Conservation (phyloP, 371 early-diverging fungal genomes). For the Mucor piriformis region DNA sequence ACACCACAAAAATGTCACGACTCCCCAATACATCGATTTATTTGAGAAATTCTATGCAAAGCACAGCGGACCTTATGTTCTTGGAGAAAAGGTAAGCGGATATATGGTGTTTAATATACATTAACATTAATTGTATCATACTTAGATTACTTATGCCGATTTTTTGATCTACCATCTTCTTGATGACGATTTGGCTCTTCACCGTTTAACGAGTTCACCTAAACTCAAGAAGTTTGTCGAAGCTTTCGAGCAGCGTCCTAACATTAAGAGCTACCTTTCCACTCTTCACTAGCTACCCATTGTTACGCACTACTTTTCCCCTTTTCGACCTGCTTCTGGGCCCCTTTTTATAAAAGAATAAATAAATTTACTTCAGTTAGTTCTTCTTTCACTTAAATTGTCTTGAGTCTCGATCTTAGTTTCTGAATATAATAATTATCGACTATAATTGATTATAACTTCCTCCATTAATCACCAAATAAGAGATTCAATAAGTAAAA, state of each 20-base stretch:
- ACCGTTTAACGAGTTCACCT: slow-evolving; percentile 17
- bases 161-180: slow-evolving; percentile 31
- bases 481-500: too few relatives aligned
- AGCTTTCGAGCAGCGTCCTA: slow-evolving; percentile 26
- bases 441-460: too few relatives aligned
- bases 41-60: slow-evolving; percentile 23
- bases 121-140: neutral
- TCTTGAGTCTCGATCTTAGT: too few relatives aligned
- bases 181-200: slow-evolving; percentile 12
- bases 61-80: slow-evolving; percentile 26
- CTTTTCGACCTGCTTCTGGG: too few relatives aligned
- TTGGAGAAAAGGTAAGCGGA: slow-evolving; percentile 22
- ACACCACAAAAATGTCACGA: neutral
- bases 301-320: too few relatives aligned
- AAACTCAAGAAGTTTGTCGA: slow-evolving; percentile 26
- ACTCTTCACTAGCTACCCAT: too few relatives aligned
- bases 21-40: slow-evolving; percentile 7
- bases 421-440: too few relatives aligned
- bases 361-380: too few relatives aligned
- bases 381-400: too few relatives aligned
- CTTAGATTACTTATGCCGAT: slow-evolving; percentile 29
- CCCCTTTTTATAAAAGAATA: too few relatives aligned
- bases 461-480: too few relatives aligned
- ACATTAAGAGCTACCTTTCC: slow-evolving; percentile 19
- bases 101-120: neutral